These are phyloP conservation scores for Chaetomium strumarium DNA, from an alignment of 2,329 filamentous ascomycete species.

Conservation along the genomic window DNA sequence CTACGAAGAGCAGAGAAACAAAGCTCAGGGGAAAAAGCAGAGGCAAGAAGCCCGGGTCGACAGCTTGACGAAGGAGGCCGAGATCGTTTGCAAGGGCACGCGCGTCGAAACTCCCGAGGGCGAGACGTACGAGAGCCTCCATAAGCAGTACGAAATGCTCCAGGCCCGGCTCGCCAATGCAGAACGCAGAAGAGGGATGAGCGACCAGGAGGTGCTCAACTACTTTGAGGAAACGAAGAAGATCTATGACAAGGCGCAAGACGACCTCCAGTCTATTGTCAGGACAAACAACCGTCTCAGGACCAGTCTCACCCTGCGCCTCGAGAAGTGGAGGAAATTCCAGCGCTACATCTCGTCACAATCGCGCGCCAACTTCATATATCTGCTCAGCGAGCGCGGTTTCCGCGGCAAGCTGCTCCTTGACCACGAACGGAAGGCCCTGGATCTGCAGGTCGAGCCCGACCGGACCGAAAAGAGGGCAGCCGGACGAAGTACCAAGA, in stretches of 20 bases:
- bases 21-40: constrained; percentile 43
- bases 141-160: constrained; percentile 50
- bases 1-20: constrained; percentile 33
- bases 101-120: constrained; percentile 59
- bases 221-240: constrained; percentile 37
- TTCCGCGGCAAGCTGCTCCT: constrained; percentile 78
- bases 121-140: constrained; percentile 54
- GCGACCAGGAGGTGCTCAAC: constrained; percentile 58
- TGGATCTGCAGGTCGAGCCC: constrained; percentile 72
- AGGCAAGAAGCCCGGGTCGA: constrained; percentile 43
- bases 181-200: constrained; percentile 53
- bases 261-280: constrained; percentile 40
- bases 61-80: constrained; percentile 51
- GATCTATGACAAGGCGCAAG: constrained; percentile 37
- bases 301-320: constrained; percentile 60
- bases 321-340: constrained; percentile 73
- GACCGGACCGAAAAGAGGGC: constrained; percentile 63
- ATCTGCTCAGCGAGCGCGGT: constrained; percentile 80
- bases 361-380: constrained; percentile 79
- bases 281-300: constrained; percentile 41
- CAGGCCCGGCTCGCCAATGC: constrained; percentile 52
- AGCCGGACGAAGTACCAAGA: constrained; percentile 77
- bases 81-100: constrained; percentile 39
- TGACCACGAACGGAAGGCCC: constrained; percentile 65
- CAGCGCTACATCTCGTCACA: constrained; percentile 79